Base-by-base conservation (phyloP, 2,329 filamentous ascomycete species). In the Sporothrix humicola region DNA sequence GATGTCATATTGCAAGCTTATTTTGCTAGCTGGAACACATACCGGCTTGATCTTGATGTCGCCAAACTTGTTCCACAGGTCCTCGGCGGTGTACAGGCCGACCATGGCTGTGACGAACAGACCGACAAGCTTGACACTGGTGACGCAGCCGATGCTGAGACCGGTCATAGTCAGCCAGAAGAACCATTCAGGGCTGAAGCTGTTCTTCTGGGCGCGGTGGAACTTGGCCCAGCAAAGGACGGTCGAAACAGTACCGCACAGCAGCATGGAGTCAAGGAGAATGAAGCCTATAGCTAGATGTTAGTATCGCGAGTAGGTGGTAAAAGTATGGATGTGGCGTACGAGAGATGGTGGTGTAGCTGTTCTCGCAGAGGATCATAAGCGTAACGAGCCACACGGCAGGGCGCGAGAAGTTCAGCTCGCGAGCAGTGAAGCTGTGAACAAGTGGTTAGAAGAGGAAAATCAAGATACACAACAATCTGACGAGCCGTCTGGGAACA, bases 311-410 rank as follows among this genome's bases (percentile, higher is more conserved):
- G 10, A n/a, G 58, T 1, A 46, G 50, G 9, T 2, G 7, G 31
- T 12, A 58, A 44, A 6, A 54, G 23, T 17, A 17, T n/a, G 2
- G 12, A 9, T 20, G 52, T 17, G 10, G 15, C 75, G 23, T 77
- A 77, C 96, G 91, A 84, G 95, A 98, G 83, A 99, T 99, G 46
- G 97, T 98, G 68, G 96, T 97, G 85, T 98, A 99, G 70, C 96
- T 98, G 86, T 99, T 99, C 83, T 99, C 96, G 86, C 94, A 99
- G 58, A 99, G 90, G 61, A 99, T 95, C 93, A 98, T 98, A 78
- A 98, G 86, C 23, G 95, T 96, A 74, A 98, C 91, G 73, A 99
- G 87, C 96, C 96, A 99, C 77, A 98, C 93, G 69, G 95, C 92
- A 58, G 94, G 91, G 77, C 92, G 90, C 80, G 90, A 91, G 81